Conservation (phyloP, 352 stramenopile genomes). For the Globisporangium heterothallicum region DNA sequence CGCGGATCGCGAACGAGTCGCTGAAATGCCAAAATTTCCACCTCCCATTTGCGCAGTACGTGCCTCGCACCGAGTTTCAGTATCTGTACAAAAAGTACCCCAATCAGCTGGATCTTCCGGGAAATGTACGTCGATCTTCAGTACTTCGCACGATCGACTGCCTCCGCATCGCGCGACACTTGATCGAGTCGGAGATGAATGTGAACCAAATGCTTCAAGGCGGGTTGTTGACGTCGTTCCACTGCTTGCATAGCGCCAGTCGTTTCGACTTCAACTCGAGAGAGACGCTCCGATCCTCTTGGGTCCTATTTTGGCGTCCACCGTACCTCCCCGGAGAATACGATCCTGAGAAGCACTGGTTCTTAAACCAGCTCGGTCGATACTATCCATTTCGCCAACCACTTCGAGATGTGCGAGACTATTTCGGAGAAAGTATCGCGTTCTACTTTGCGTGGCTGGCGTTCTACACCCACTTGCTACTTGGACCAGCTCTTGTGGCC, state of each 20-base stretch:
- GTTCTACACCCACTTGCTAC: constrained; percentile 75
- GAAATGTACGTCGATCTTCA: constrained; percentile 32
- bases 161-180: constrained; percentile 33
- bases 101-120: constrained; percentile 36
- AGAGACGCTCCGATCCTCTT: constrained; percentile 28
- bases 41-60: constrained; percentile 36
- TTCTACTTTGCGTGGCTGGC: constrained; percentile 90
- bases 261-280: constrained; percentile 40
- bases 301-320: constrained; percentile 57
- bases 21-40: constrained; percentile 21
- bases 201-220: constrained; percentile 22
- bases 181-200: constrained; percentile 52
- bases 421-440: constrained; percentile 84
- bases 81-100: constrained; percentile 65
- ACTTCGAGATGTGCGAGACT: constrained; percentile 68
- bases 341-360: constrained; percentile 29
- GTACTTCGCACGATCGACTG: constrained; percentile 61
- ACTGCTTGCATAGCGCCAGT: constrained; percentile 53
- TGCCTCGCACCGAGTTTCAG: constrained; percentile 39
- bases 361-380: constrained; percentile 32
- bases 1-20: constrained; percentile 17
- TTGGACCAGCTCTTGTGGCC: constrained; percentile 34
- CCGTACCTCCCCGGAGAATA: constrained; percentile 30
- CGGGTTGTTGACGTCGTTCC: constrained; percentile 24
- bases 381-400: constrained; percentile 62